A percentile compares a stretch with the other conserved stretches of the same genome.
These are phyloP conservation scores for Marasmius oreades DNA, from an alignment of 1,284 basidiomycete genomes.

Conservation along the genomic window DNA sequence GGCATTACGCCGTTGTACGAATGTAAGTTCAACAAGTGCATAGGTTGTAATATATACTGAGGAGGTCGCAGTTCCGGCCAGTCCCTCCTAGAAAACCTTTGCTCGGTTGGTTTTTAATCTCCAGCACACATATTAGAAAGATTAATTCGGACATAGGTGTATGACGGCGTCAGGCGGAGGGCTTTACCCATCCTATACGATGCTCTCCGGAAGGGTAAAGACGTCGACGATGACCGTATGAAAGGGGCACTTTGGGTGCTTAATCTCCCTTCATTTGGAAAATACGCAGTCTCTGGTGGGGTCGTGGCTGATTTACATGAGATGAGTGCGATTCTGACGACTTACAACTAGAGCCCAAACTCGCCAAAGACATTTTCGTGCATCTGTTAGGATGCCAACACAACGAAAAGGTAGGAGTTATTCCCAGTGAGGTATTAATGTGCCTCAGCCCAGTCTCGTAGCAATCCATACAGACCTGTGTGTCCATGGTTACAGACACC, in stretches of 20 bases:
- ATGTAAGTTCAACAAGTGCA: constrained; percentile 34
- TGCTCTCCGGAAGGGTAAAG: constrained; percentile 55
- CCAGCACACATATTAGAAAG: not conserved
- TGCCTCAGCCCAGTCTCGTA: constrained; percentile 21
- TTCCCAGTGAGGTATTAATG: not conserved
- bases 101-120: constrained; percentile 38
- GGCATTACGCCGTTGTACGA: constrained; percentile 69
- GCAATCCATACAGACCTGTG: constrained; percentile 68
- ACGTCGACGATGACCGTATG: constrained; percentile 83
- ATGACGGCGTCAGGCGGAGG: constrained; percentile 72
- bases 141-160: constrained; percentile 40
- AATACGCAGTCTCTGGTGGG: constrained; percentile 59
- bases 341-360: constrained; percentile 39
- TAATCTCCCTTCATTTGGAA: constrained; percentile 62
- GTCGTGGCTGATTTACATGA: constrained; percentile 2
- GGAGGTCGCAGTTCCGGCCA: constrained; percentile 49
- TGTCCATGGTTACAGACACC: constrained; percentile 59
- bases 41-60: not conserved
- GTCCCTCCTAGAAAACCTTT: constrained; percentile 54
- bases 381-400: constrained; percentile 61
- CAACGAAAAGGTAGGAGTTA: constrained; percentile 57
- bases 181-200: constrained; percentile 68
- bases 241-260: constrained; percentile 91
- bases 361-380: constrained; percentile 46
- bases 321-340: not conserved